Evolutionary conservation across 257 asterid genomes (phyloP), one percentile per base, ranked within the genome.

Genomic region (Rubia yunnanensis): DNA sequence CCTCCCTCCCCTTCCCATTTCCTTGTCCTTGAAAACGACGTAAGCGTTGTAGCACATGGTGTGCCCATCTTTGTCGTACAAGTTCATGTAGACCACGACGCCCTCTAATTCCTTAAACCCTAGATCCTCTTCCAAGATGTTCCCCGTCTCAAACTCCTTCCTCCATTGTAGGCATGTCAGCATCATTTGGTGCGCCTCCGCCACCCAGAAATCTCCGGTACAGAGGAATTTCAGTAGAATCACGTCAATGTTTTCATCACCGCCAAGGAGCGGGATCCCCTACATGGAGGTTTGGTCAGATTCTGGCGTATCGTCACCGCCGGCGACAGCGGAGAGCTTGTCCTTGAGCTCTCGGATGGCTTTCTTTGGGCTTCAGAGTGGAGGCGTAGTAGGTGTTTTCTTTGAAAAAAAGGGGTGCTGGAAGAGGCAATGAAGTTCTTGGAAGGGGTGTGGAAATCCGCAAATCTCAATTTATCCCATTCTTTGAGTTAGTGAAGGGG

Each of bases 1-100:
- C n/a, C n/a, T n/a, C n/a, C n/a, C n/a, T n/a, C n/a, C n/a, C n/a
- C n/a, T n/a, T n/a, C n/a, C n/a, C 87, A 88, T 83, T 13, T 79
- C 92, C 44, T 58, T 77, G 6, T 94, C 96, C 27, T 82, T 87
- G 62, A 92, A 94, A 1, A 84, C 78, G 7, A 97, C 99, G 53
- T 94, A 90, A 14, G 95, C 92, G 69, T 94, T 94, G 73, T 90
- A 94, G 60, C 99, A 94, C 54, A 88, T 89, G 0, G 99, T 97
- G 26, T 85, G 97, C 0, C 94, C 87, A 7, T 76, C 78, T 3
- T 82, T 66, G 61, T 90, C 97, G 34, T 38, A 74, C 0, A 85
- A 83, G 22, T 84, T 85, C 96, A 88, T 91, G 68, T 79, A 86
- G 0, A 96, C 97, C 27, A 91, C 96, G 4, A 77, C 77, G 0